Evolutionary conservation across 2,329 filamentous ascomycete species (phyloP).

Genomic region (Xylariaceae sp.): DNA sequence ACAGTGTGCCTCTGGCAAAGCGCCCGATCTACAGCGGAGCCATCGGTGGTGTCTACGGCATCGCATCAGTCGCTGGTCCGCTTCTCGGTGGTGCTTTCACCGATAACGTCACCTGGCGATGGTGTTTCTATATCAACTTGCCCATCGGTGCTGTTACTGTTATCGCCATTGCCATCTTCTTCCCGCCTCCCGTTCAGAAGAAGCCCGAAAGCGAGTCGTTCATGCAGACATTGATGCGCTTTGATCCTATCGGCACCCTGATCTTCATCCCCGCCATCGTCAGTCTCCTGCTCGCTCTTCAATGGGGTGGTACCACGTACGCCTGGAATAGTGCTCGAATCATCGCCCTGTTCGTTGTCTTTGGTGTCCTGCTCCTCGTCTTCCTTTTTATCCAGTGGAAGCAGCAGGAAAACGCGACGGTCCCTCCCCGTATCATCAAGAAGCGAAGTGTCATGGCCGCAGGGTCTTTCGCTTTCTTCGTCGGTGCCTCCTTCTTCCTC

Average conservation of each 20-base stretch:
- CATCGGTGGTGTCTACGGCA: slow-evolving; percentile 37
- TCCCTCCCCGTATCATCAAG: slow-evolving; percentile 39
- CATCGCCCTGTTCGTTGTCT: slow-evolving; percentile 45
- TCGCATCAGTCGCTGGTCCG: slow-evolving; percentile 37
- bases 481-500: slow-evolving; percentile 33
- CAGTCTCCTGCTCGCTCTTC: slow-evolving; percentile 46
- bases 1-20: slow-evolving; percentile 26
- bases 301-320: slow-evolving; percentile 42
- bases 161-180: slow-evolving; percentile 23
- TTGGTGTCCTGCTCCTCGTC: slow-evolving; percentile 32
- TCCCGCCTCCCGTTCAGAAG: slow-evolving; percentile 17
- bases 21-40: slow-evolving; percentile 26
- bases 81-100: slow-evolving; percentile 33
- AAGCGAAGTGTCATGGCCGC: slow-evolving; percentile 35
- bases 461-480: slow-evolving; percentile 33
- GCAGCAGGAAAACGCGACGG: slow-evolving; percentile 37
- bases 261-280: slow-evolving; percentile 36
- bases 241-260: slow-evolving; percentile 28
- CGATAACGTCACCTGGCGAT: slow-evolving; percentile 28
- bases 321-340: slow-evolving; percentile 36
- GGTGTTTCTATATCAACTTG: slow-evolving; percentile 23
- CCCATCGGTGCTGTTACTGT: slow-evolving; percentile 17
- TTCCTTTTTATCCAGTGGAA: slow-evolving; percentile 37
- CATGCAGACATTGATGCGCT: slow-evolving; percentile 20
- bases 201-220: slow-evolving; percentile 15